Evolutionary conservation across 768 basidiomycete genomes (phyloP), one percentile per base, ranked within the genome.

Genomic region (Tulasnella sp.): DNA sequence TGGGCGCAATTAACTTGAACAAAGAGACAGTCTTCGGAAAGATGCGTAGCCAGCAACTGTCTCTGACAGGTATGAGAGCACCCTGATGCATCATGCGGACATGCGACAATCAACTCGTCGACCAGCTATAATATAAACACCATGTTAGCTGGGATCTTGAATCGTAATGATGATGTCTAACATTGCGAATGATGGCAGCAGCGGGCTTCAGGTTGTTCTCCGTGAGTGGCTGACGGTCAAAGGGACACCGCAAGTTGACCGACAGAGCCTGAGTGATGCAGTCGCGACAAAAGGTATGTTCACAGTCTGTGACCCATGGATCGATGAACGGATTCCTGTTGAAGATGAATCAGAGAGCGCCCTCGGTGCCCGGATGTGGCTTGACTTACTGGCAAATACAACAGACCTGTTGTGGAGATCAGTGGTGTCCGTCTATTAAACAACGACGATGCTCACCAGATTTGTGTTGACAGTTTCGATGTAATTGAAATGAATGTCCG

Each of bases 241-340:
- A 77, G 9, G 90, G 90, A 63, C 90, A 93, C 55, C 80, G 78
- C 0, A 73, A 68, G 5, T 79, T 76, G 53, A 83, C 75, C 10
- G 65, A 63, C 3, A 92, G 71, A 0, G 89, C 83, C 44, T 71
- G 69, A n/a, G 67, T 58, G 54, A 91, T 84, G 60, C 90, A 93
- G 27, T 77, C 79, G n/a, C 66, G 65, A 63, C 90, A 93, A 63
- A 92, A 92, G 0, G 87, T 92, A 62, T 89, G 90, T 53, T 75
- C 70, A 58, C 90, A 92, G 6, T 80, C 72, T 0, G 85, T 80
- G 0, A 83, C 83, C 1, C 72, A 73, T 8, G 89, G 90, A 27
- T 87, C 75, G 6, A 77, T 66, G 60, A 91, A 90, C 2, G 87
- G 84, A 49, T 72, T 70, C 20, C 81, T 82, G 59, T 39, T 20